phyloP scores from a whole-genome alignment of 1,284 basidiomycete species.

The Inonotus obliquus region DNA sequence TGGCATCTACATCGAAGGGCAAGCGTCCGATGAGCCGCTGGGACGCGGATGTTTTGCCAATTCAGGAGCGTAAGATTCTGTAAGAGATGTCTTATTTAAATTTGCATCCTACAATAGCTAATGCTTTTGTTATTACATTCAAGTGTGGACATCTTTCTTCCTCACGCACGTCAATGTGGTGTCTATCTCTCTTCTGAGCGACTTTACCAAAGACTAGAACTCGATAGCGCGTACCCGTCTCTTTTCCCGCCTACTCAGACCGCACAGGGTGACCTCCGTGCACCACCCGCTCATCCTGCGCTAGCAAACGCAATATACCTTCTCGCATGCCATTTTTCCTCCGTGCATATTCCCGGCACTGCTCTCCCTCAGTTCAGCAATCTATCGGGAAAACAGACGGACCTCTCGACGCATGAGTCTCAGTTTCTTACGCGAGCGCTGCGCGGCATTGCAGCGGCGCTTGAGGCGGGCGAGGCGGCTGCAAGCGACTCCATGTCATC shows the following conservation, averaged over 20 bases:
- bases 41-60: constrained; percentile 29
- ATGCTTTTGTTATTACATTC: background rate
- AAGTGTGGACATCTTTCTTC: constrained; percentile 52
- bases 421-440: constrained; percentile 45
- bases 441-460: constrained; percentile 27
- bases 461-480: constrained; percentile 17
- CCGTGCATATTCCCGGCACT: constrained; percentile 15
- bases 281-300: constrained; percentile 41
- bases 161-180: constrained; percentile 54
- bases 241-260: constrained; percentile 25
- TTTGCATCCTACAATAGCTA: background rate
- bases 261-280: background rate
- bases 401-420: constrained; percentile 39
- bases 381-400: background rate
- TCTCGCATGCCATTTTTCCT: constrained; percentile 51
- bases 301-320: constrained; percentile 58
- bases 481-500: background rate
- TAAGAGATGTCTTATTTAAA: constrained; percentile 23
- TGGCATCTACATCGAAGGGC: background rate
- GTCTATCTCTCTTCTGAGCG: constrained; percentile 37
- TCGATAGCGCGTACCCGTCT: constrained; percentile 37
- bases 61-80: constrained; percentile 36
- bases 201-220: constrained; percentile 26
- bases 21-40: constrained; percentile 23
- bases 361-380: background rate